phyloP scores from a whole-genome alignment of 2,329 filamentous ascomycete genomes.

The Pseudogymnoascus pannorum region DNA sequence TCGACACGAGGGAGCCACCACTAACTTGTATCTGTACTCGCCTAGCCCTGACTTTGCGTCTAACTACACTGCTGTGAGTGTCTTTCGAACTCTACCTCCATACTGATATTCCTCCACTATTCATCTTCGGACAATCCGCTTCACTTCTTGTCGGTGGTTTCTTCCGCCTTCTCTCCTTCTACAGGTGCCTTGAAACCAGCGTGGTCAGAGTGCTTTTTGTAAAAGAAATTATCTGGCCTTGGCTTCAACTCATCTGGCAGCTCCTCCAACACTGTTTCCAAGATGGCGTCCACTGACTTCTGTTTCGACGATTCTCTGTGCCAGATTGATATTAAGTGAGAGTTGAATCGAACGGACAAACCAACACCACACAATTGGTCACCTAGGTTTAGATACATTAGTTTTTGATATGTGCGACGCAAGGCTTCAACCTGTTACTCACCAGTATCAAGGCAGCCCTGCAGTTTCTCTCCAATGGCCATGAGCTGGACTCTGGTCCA shows the following conservation, averaged over 20 bases:
- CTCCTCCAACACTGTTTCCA: conserved; percentile 64
- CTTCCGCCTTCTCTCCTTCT: conserved; percentile 18
- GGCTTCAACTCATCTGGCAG: conserved; percentile 67
- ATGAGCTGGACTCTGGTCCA: conserved; percentile 78
- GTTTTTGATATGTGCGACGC: neutral
- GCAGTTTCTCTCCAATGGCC: conserved; percentile 75
- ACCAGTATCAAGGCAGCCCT: conserved; percentile 66
- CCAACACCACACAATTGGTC: conserved; percentile 87
- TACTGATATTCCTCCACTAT: conserved; percentile 1
- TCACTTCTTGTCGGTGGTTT: conserved; percentile 16
- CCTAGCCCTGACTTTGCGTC: neutral
- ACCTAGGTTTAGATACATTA: conserved; percentile 37
- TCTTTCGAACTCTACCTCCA: conserved; percentile 20
- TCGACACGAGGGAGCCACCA: conserved; percentile 14
- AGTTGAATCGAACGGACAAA: conserved; percentile 82
- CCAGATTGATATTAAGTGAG: conserved; percentile 84
- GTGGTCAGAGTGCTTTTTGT: conserved; percentile 87
- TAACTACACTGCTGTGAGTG: conserved; percentile 11
- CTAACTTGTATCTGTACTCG: neutral
- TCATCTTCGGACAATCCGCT: neutral
- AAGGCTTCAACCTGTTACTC: conserved; percentile 25
- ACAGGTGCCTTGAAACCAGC: conserved; percentile 63
- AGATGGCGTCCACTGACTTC: conserved; percentile 67
- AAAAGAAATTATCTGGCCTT: conserved; percentile 66
- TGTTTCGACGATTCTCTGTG: conserved; percentile 80